Evolutionary conservation across 2,329 filamentous ascomycete species (phyloP), one percentile per base, ranked within the genome.

Genomic region (Colletotrichum lini): DNA sequence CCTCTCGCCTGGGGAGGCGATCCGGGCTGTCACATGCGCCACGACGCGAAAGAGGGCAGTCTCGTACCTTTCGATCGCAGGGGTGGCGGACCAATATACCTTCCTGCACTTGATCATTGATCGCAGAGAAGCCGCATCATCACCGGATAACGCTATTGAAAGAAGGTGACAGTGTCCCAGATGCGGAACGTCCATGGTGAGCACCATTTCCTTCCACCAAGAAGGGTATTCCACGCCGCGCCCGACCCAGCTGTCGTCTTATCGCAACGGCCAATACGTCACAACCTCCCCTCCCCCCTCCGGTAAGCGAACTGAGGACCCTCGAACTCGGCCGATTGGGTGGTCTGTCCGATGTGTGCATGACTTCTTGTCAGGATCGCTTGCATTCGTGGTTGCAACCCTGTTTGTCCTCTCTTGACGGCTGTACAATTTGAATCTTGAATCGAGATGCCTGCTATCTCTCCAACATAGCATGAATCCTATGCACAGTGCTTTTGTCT

Each of bases 11-110:
- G 57, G 45, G 58, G 67, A 30, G 42, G 61, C 59, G 59, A 72
- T 68, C 73, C 73, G 57, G 67, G 57, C 73, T 64, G 73, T 77
- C 75, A 77, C 75, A 77, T 77, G 75, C 73, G 44, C 57, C 35
- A 18, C 52, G 26, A 53, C 53, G 62, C 50, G 65, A 58, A 60
- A 45, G 65, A 68, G 44, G 53, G 67, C 56, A 42, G 50, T 45
- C 26, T 47, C 30, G 44, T 59, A 63, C 68, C 65, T 40, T 63
- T 63, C 68, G 49, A 57, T 50, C 56, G 54, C 63, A 57, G 59
- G 59, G 49, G 45, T 16, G n/a, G 26, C 9, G n/a, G 35, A 38
- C 16, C 30, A 26, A 44, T 23, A 44, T 35, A 18, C 21, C 21
- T 21, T 21, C 13, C 15, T 23, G 4, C 35, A 21, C 16, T 42